Conservation (phyloP, 2,329 filamentous ascomycete genomes). For the Uncinocarpus reesii region DNA sequence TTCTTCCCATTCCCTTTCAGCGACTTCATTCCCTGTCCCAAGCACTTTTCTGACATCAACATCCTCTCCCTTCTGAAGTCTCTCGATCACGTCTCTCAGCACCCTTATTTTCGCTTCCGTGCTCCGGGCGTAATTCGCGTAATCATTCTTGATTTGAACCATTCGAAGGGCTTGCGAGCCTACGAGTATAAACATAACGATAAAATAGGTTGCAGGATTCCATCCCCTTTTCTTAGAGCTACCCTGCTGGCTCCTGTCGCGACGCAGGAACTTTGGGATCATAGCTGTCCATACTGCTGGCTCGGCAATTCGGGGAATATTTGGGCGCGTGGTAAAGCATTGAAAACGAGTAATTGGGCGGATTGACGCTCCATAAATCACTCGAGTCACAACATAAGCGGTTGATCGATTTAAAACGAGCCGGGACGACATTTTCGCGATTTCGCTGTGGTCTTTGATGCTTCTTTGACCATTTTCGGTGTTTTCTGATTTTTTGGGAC, state of each 20-base stretch:
- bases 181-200: slow-evolving; percentile 72
- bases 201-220: slow-evolving; percentile 76
- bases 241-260: slow-evolving; percentile 22
- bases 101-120: slow-evolving; percentile 69
- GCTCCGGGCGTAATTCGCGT: slow-evolving; percentile 59
- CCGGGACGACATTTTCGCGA: slow-evolving; percentile 1
- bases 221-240: slow-evolving; percentile 50
- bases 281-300: slow-evolving; percentile 59
- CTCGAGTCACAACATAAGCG: background rate
- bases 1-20: slow-evolving; percentile 81
- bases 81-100: slow-evolving; percentile 54
- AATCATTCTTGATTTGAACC: slow-evolving; percentile 68
- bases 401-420: background rate
- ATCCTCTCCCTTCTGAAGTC: slow-evolving; percentile 42
- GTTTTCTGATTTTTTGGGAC: background rate
- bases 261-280: slow-evolving; percentile 50
- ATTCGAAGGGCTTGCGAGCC: slow-evolving; percentile 94
- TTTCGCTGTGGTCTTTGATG: too few species aligned
- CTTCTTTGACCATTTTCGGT: too few species aligned
- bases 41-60: slow-evolving; percentile 77
- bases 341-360: slow-evolving; percentile 11
- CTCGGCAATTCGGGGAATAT: slow-evolving; percentile 44
- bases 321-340: slow-evolving; percentile 20
- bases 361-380: background rate
- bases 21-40: slow-evolving; percentile 63